phyloP scores from a whole-genome alignment of 441 rosid genomes.

The Pelargonium australe region DNA sequence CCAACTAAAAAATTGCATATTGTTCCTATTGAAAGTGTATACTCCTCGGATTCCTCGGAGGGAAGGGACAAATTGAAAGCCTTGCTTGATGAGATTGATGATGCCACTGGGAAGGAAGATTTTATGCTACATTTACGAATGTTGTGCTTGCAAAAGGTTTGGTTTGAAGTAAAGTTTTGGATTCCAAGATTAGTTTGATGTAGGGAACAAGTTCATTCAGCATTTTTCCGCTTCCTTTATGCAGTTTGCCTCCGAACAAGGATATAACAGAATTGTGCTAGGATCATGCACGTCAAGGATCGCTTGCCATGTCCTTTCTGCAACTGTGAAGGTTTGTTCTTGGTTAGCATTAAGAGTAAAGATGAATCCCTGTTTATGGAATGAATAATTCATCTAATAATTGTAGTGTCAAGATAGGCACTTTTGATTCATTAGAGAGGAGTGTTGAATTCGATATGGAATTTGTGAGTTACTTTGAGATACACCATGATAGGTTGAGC shows the following conservation, averaged over 20 bases:
- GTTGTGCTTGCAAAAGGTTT: constrained; percentile 75
- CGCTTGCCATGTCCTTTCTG: constrained; percentile 80
- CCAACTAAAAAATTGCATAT: constrained; percentile 60
- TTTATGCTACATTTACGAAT: constrained; percentile 54
- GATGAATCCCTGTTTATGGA: background rate
- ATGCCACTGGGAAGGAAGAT: constrained; percentile 78
- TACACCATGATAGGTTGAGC: too few species aligned
- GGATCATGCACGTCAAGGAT: constrained; percentile 80
- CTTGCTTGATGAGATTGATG: constrained; percentile 45
- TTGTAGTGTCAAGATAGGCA: too few species aligned
- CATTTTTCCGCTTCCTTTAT: constrained; percentile 15
- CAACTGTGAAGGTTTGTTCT: constrained; percentile 71
- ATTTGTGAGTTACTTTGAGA: too few species aligned
- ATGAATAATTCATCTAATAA: too few species aligned
- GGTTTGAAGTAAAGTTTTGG: background rate
- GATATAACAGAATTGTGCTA: constrained; percentile 61
- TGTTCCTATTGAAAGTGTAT: constrained; percentile 53
- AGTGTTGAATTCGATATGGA: too few species aligned
- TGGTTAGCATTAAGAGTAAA: constrained; percentile 1
- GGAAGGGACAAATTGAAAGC: constrained; percentile 40
- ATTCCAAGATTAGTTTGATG: too few species aligned
- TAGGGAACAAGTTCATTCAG: too few species aligned
- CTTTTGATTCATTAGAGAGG: too few species aligned
- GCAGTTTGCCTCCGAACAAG: constrained; percentile 71
- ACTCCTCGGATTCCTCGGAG: constrained; percentile 33